Evolutionary conservation across 192 early-diverging fungal species (phyloP).

Genomic region (Lobosporangium transversale): DNA sequence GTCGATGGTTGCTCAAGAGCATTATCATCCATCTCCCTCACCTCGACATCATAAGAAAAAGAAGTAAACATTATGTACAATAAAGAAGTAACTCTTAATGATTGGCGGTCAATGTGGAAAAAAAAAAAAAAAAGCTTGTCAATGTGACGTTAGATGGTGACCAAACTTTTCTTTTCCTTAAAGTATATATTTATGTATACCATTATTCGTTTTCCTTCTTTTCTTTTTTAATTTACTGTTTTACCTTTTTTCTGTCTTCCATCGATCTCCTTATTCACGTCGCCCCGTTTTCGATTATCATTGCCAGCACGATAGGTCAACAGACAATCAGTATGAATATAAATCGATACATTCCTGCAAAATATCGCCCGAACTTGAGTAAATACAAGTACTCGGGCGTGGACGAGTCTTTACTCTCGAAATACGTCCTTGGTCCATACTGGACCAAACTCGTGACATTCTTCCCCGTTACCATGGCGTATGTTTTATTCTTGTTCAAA

Average conservation of each 20-base stretch:
- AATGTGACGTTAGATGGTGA: conserved; percentile 3
- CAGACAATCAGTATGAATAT: not conserved
- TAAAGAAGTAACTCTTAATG: too few species aligned
- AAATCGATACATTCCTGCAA: conserved; percentile 63
- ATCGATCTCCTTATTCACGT: not conserved
- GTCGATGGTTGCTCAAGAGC: too few species aligned
- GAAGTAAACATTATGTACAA: too few species aligned
- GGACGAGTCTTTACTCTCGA: conserved; percentile 81
- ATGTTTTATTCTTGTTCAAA: conserved; percentile 14
- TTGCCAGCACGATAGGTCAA: not conserved
- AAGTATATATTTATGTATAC: not conserved
- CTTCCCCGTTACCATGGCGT: conserved; percentile 90
- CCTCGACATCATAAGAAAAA: too few species aligned
- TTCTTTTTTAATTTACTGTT: not conserved
- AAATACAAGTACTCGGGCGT: conserved; percentile 89
- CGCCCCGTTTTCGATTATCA: not conserved
- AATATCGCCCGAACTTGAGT: conserved; percentile 74
- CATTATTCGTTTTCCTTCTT: not conserved
- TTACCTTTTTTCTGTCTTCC: conserved; percentile 12
- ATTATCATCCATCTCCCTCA: too few species aligned
- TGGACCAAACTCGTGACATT: conserved; percentile 87
- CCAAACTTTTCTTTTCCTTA: too few species aligned
- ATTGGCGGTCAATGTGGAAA: too few species aligned
- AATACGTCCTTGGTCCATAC: conserved; percentile 83
- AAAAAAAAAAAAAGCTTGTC: not conserved